These are phyloP conservation scores for Aegilops longissima DNA, from an alignment of 176 grass and related monocot species.

Conservation along the genomic window DNA sequence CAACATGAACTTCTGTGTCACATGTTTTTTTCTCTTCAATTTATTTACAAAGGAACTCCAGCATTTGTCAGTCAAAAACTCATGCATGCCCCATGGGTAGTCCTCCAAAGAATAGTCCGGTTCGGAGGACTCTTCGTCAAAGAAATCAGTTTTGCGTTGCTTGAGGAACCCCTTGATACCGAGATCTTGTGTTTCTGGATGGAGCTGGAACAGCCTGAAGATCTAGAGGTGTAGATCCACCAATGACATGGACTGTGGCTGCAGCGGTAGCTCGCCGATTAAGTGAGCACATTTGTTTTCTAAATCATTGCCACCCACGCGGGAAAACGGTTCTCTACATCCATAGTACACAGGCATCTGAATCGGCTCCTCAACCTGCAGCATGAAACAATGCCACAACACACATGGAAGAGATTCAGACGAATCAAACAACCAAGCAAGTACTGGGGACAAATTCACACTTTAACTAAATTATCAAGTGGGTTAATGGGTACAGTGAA, in stretches of 20 bases:
- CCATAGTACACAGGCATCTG: slow-evolving; percentile 7
- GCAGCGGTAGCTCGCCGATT: not conserved
- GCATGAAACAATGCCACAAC: no score
- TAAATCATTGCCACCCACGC: not conserved
- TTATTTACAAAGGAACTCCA: slow-evolving; percentile 20
- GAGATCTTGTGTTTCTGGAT: slow-evolving; percentile 32
- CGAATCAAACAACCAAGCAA: no score
- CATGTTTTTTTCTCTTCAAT: slow-evolving; percentile 4
- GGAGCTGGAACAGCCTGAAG: slow-evolving; percentile 10
- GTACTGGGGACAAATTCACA: no score
- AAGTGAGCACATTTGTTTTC: not conserved
- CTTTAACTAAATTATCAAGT: no score
- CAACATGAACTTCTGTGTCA: not conserved
- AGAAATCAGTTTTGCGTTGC: not conserved
- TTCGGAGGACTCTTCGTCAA: not conserved
- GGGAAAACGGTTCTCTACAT: not conserved
- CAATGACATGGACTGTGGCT: slow-evolving; percentile 17
- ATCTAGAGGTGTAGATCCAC: slow-evolving; percentile 19
- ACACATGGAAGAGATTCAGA: no score
- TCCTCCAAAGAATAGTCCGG: not conserved
- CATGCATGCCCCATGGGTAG: not conserved
- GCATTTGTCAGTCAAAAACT: not conserved
- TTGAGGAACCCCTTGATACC: not conserved
- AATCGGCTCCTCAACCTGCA: not conserved
- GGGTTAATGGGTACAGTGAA: no score